Percentiles rank a stretch among this genome's conserved stretches.
These are phyloP conservation scores for Ramaria rubella DNA, from an alignment of 768 basidiomycete species.

Conservation along the genomic window DNA sequence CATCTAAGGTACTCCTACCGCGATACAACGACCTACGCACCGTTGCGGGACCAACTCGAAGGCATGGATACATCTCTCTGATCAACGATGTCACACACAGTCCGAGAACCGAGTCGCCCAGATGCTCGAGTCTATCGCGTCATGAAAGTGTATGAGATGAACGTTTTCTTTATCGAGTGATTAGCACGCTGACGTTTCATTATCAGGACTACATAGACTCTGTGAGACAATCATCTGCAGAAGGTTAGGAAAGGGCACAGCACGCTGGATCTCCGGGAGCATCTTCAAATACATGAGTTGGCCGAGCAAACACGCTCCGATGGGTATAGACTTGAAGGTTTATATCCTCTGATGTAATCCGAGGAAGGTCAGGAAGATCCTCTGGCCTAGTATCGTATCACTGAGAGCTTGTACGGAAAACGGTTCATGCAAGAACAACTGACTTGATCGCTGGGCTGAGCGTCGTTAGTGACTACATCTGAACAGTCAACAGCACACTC, in stretches of 20 bases:
- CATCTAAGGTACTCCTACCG: background rate
- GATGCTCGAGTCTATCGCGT: conserved; percentile 55
- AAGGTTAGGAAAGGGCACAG: background rate
- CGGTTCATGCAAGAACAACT: background rate
- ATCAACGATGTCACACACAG: conserved; percentile 61
- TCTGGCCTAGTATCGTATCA: conserved; percentile 10
- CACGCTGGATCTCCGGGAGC: conserved; percentile 47
- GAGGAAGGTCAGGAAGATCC: conserved; percentile 51
- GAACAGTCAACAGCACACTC: too few relatives aligned
- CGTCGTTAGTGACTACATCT: too few relatives aligned
- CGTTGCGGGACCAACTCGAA: conserved; percentile 74
- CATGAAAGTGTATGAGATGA: conserved; percentile 1
- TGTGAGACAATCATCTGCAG: background rate
- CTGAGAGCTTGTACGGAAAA: background rate
- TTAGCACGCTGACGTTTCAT: conserved; percentile 54
- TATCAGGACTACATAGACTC: conserved; percentile 51
- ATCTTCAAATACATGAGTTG: conserved; percentile 74
- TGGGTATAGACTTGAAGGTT: conserved; percentile 65
- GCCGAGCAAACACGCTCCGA: conserved; percentile 61
- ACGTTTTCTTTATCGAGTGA: background rate
- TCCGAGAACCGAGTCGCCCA: conserved; percentile 69
- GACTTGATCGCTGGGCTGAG: conserved; percentile 2
- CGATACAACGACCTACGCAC: conserved; percentile 29
- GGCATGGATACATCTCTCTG: conserved; percentile 54
- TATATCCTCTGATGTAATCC: conserved; percentile 41